phyloP scores from a whole-genome alignment of 805 yeast species.

The Vanderwaltozyma verrucispora region DNA sequence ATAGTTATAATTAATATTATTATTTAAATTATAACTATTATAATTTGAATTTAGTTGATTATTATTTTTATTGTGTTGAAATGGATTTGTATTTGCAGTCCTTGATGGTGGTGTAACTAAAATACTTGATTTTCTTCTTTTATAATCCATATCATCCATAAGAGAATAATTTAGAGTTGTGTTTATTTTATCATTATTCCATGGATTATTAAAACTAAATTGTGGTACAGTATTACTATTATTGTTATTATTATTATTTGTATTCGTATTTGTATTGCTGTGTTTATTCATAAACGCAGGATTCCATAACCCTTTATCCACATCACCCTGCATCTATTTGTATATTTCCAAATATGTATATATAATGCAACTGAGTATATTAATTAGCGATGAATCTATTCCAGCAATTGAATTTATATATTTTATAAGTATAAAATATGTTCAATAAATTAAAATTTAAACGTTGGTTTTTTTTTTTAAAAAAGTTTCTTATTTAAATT shows the following conservation, averaged over 20 bases:
- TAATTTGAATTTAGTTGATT: not conserved
- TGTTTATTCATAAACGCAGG: slow-evolving; percentile 8
- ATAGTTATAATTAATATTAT: not conserved
- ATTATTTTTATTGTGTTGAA: slow-evolving; percentile 9
- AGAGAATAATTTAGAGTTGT: not conserved
- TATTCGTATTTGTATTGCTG: not conserved
- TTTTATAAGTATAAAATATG: too few relatives aligned
- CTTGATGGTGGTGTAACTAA: slow-evolving; percentile 34
- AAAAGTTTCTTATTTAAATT: too few relatives aligned
- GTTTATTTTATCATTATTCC: slow-evolving; percentile 6
- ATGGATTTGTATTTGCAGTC: slow-evolving; percentile 35
- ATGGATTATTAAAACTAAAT: slow-evolving; percentile 17
- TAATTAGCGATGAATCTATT: too few relatives aligned
- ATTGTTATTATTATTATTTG: slow-evolving; percentile 6
- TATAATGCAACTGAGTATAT: too few relatives aligned
- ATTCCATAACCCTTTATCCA: slow-evolving; percentile 8
- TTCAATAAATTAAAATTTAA: too few relatives aligned
- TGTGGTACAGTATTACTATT: slow-evolving; percentile 5
- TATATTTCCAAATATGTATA: too few relatives aligned
- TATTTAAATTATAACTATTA: not conserved
- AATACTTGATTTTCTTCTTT: slow-evolving; percentile 27
- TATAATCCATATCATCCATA: slow-evolving; percentile 2
- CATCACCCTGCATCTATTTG: too few relatives aligned
- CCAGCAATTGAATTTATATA: too few relatives aligned
- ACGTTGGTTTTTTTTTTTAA: too few relatives aligned